phyloP scores from a whole-genome alignment of 148 eudicot species.

The Vaccinium myrtillus region DNA sequence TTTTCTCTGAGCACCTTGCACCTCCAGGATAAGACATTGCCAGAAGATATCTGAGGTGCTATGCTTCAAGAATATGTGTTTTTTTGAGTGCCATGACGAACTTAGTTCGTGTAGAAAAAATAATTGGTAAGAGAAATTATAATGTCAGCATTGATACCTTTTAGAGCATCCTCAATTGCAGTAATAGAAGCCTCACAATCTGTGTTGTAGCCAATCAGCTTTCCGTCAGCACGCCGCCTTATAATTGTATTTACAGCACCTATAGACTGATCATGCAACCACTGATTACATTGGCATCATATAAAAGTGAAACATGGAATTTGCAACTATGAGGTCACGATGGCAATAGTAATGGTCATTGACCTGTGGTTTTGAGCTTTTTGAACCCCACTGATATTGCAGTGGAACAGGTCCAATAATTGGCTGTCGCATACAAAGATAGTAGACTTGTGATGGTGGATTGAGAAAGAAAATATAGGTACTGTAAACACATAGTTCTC shows the following conservation, averaged over 20 bases:
- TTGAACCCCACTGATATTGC: not conserved
- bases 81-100: not conserved
- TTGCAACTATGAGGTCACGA: not conserved
- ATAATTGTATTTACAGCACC: constrained; percentile 55
- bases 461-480: not conserved
- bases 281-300: constrained; percentile 16
- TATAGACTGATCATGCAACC: constrained; percentile 37
- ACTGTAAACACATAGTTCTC: not conserved
- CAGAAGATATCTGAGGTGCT: not conserved
- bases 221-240: constrained; percentile 42
- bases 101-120: not conserved
- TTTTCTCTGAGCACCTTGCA: not conserved
- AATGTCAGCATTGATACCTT: constrained; percentile 24
- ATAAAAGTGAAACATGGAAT: not conserved
- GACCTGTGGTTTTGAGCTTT: not conserved
- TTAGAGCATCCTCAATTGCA: constrained; percentile 53
- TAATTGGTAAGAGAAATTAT: constrained; percentile 12
- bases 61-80: not conserved
- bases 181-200: constrained; percentile 56
- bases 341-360: not conserved
- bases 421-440: not conserved
- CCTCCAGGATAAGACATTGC: not conserved
- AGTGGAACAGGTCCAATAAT: not conserved
- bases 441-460: not conserved
- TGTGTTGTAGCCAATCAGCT: constrained; percentile 49